phyloP scores from a whole-genome alignment of 768 basidiomycete genomes.

The Xerocomellus intermedius region DNA sequence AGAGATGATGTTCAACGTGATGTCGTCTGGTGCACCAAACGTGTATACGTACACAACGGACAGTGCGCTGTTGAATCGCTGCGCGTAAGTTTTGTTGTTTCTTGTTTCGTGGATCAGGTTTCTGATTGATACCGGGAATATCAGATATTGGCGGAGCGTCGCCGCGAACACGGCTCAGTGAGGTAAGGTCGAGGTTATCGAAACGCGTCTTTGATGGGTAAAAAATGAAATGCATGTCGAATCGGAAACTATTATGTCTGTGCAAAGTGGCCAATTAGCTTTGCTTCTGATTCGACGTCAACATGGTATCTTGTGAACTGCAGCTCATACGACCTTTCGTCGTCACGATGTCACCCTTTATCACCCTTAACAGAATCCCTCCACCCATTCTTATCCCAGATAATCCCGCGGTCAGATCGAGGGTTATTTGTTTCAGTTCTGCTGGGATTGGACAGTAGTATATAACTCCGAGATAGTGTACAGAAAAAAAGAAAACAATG shows the following conservation, averaged over 20 bases:
- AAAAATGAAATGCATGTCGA: neutral
- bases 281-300: neutral
- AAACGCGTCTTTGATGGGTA: too few relatives aligned
- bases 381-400: too few relatives aligned
- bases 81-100: neutral
- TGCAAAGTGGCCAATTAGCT: neutral
- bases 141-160: constrained; percentile 5
- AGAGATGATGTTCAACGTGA: constrained; percentile 11
- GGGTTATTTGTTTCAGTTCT: too few relatives aligned
- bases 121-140: neutral
- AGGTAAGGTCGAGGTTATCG: neutral
- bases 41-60: neutral
- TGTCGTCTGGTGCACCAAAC: neutral
- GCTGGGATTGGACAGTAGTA: neutral
- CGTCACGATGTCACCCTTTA: too few relatives aligned
- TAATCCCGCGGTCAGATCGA: too few relatives aligned
- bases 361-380: too few relatives aligned
- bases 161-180: neutral
- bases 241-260: neutral
- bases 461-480: neutral
- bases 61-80: neutral
- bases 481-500: neutral
- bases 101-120: neutral
- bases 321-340: too few relatives aligned
- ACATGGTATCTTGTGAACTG: too few relatives aligned